phyloP scores from a whole-genome alignment of 2,329 filamentous ascomycete species.

The Paramyrothecium roridum region DNA sequence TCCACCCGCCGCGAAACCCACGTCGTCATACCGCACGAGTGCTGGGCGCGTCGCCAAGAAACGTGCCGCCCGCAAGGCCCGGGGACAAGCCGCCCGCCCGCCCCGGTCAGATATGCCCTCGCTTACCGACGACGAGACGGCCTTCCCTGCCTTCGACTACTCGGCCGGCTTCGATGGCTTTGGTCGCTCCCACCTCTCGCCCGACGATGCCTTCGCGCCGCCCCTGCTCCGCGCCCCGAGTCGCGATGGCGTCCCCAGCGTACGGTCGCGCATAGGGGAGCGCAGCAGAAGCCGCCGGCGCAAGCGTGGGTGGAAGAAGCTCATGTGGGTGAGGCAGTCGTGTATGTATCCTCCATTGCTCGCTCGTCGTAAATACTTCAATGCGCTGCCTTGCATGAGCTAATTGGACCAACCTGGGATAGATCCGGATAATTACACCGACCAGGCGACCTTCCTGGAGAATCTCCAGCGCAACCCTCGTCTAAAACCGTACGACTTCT shows the following conservation, averaged over 20 bases:
- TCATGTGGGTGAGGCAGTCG: constrained; percentile 96
- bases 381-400: background rate
- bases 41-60: background rate
- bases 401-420: constrained; percentile 6
- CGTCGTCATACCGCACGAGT: background rate
- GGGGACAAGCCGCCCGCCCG: constrained; percentile 2
- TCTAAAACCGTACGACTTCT: constrained; percentile 94
- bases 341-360: constrained; percentile 50
- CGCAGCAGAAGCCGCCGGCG: constrained; percentile 65
- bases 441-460: constrained; percentile 93
- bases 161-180: constrained; percentile 25
- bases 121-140: constrained; percentile 34
- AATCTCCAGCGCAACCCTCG: constrained; percentile 93
- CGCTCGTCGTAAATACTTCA: background rate
- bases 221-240: constrained; percentile 51
- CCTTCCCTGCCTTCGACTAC: constrained; percentile 28
- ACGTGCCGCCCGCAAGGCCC: constrained; percentile 9
- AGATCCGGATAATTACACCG: constrained; percentile 99
- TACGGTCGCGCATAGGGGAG: constrained; percentile 40
- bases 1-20: background rate
- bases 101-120: constrained; percentile 25
- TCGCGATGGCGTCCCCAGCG: constrained; percentile 30
- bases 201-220: constrained; percentile 78
- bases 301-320: constrained; percentile 84
- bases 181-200: constrained; percentile 69